These are phyloP conservation scores for Rhododendron ferrugineum DNA, from an alignment of 148 eudicot genomes.

Conservation along the genomic window DNA sequence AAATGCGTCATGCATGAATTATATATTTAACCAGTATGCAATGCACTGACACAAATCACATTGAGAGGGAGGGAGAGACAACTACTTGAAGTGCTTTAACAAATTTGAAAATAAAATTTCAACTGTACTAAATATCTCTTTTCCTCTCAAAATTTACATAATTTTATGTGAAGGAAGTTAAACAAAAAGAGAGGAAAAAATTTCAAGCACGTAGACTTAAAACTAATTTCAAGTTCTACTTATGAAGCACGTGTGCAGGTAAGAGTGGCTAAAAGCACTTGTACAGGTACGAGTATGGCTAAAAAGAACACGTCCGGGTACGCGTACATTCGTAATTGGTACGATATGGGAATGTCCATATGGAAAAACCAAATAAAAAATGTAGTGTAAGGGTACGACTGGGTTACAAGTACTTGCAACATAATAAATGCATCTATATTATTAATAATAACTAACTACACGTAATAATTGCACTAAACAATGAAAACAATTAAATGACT, in stretches of 20 bases:
- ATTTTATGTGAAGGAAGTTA: neutral
- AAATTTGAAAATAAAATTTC: neutral
- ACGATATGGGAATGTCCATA: neutral
- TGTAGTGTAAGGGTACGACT: neutral
- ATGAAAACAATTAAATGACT: neutral
- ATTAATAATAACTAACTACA: neutral
- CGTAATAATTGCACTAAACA: neutral
- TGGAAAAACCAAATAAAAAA: neutral
- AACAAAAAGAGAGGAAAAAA: neutral
- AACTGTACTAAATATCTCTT: neutral
- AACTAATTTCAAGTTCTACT: neutral
- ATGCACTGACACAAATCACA: neutral
- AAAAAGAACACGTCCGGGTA: neutral
- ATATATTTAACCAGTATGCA: too few species aligned
- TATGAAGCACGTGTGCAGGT: neutral
- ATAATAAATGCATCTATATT: neutral
- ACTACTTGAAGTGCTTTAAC: neutral
- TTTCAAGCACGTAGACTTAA: too few species aligned
- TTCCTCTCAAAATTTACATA: neutral
- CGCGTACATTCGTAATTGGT: too few species aligned
- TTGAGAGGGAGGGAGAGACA: neutral
- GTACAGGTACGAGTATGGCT: neutral
- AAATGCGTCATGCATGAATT: neutral
- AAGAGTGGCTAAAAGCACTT: too few species aligned
- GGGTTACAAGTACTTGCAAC: neutral